Percentiles rank a stretch among this genome's conserved stretches.
These are phyloP conservation scores for Oryza glumipatula DNA, from an alignment of 176 grass and related monocot species.

Conservation along the genomic window DNA sequence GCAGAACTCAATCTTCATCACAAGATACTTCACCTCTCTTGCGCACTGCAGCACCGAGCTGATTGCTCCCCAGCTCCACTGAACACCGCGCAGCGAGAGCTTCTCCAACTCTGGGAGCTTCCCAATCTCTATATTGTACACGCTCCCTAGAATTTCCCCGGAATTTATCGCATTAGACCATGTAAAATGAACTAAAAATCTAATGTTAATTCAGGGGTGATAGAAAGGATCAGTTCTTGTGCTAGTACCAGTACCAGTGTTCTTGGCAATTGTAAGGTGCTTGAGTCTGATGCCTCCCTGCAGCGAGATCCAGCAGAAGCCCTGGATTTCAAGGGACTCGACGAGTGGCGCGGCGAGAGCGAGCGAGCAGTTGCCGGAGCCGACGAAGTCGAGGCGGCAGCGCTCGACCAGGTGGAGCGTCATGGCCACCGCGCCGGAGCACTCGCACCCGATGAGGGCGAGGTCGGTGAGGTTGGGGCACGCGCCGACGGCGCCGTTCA, in stretches of 20 bases:
- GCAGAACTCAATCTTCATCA: slow-evolving; percentile 97
- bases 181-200: not conserved
- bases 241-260: slow-evolving; percentile 65
- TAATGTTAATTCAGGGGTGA: not conserved
- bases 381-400: slow-evolving; percentile 84
- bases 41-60: slow-evolving; percentile 60
- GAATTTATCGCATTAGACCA: not conserved
- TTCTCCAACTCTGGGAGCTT: slow-evolving; percentile 61
- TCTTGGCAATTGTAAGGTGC: slow-evolving; percentile 70
- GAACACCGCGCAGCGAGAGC: slow-evolving; percentile 77
- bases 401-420: slow-evolving; percentile 56
- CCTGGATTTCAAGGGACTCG: slow-evolving; percentile 72
- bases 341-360: slow-evolving; percentile 58
- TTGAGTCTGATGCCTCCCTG: slow-evolving; percentile 51
- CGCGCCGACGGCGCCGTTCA: slow-evolving; percentile 65
- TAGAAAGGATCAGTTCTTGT: not conserved
- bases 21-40: slow-evolving; percentile 67
- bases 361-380: slow-evolving; percentile 53
- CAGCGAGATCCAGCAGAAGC: slow-evolving; percentile 71
- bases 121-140: slow-evolving; percentile 63
- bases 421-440: slow-evolving; percentile 43
- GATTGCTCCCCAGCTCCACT: slow-evolving; percentile 91
- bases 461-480: slow-evolving; percentile 78
- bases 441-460: slow-evolving; percentile 76
- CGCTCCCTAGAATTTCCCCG: slow-evolving; percentile 40